Evolutionary conservation across 495 filamentous ascomycete species (phyloP).

Genomic region (Talaromyces trachyspermus): DNA sequence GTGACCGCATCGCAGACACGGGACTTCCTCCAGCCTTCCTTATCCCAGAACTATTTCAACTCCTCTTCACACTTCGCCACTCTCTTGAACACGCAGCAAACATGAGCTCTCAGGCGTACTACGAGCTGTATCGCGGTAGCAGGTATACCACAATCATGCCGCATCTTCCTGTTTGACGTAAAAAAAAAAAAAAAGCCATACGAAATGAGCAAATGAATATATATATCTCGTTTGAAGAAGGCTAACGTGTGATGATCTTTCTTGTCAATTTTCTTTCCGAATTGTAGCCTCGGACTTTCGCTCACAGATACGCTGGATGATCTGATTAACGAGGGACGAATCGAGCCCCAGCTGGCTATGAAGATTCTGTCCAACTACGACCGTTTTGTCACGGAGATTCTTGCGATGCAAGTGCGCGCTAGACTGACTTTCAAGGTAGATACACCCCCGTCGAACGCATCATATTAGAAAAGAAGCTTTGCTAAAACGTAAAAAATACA

Average conservation of each 20-base stretch:
- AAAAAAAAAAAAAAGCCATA: background rate
- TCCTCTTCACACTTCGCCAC: constrained; percentile 7
- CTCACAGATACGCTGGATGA: constrained; percentile 96
- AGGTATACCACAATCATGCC: constrained; percentile 53
- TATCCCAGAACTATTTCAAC: background rate
- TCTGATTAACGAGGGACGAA: constrained; percentile 82
- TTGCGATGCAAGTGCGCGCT: constrained; percentile 85
- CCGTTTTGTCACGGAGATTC: constrained; percentile 74
- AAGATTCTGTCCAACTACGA: constrained; percentile 94
- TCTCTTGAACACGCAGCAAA: constrained; percentile 10
- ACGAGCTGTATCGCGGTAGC: constrained; percentile 95
- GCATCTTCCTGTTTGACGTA: background rate
- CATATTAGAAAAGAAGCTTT: too few relatives aligned
- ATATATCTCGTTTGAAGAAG: background rate
- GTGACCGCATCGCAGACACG: background rate
- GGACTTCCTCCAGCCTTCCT: background rate
- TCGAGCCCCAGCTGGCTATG: constrained; percentile 97
- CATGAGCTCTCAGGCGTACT: constrained; percentile 51
- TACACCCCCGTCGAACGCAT: background rate
- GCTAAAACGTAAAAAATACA: too few relatives aligned
- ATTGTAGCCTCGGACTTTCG: constrained; percentile 74
- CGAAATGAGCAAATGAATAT: background rate
- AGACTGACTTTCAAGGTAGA: constrained; percentile 94
- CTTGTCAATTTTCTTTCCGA: background rate
- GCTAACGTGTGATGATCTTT: background rate